Evolutionary conservation across 2,329 filamentous ascomycete species (phyloP), one percentile per base, ranked within the genome.

Genomic region (Pseudopithomyces chartarum): DNA sequence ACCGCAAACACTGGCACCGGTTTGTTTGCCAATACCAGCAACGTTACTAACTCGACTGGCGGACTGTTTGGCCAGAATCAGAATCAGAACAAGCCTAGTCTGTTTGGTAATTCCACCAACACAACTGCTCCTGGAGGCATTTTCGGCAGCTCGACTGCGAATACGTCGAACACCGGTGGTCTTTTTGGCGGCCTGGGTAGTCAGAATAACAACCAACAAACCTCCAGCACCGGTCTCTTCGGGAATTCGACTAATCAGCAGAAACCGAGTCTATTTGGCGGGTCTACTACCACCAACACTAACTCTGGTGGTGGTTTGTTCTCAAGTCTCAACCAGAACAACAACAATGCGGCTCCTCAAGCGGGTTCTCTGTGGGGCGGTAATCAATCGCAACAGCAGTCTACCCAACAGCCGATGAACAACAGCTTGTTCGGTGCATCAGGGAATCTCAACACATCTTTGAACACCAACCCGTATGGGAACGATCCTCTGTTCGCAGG

Each of bases 401-500:
- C 76, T 47, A 73, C 77, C 47, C 75, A 78, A 56, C 71, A 70
- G 33, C 59, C 64, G 10, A 66, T 71, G 53, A 71, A 68, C 59
- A 76, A 73, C 59, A 80, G 82, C 64, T 61, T 87, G 22, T 86
- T 87, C 61, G 84, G 85, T n/a, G 74, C 71, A 47, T 79, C 79
- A 6, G 81, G 82, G 54, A 82, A 81, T 57, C 80, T 84, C 58
- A 80, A 82, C 59, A 83, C 83, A 47, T 74, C 71, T 20, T 79
- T 81, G 61, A 78, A 90, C 68, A 92, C 87, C n/a, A 92, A 90
- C 51, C 94, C 96, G 0, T 99, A 96, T 70, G 95, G 95, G 39
- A 92, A 91, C 52, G 86, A 91, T 44, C 91, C 92, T 1, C 84
- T 99, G 19, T 98, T 98, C 76, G 86, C 88, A 32, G 89, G 88